Base-by-base conservation (phyloP, 257 asterid genomes). In the Capsicum chinense region DNA sequence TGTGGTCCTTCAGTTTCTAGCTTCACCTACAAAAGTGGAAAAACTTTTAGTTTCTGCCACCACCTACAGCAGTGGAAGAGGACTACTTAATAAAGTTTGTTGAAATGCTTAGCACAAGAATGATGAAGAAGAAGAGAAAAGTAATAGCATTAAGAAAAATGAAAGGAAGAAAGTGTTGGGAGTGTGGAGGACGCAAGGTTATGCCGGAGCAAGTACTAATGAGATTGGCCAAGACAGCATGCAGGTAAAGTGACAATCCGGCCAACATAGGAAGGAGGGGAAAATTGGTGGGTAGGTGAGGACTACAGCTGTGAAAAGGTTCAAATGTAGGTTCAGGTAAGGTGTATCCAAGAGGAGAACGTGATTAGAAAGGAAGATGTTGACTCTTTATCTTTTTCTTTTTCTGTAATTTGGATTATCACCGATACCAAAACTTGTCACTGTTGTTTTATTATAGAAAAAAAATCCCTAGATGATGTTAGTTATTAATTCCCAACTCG, bases 1-100 rank as follows among this genome's bases (percentile, higher is more conserved):
- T 47, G 79, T 14, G 58, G 16, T 71, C 58, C 58, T n/a, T 47
- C 79, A 71, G 17, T n/a, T 71, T 71, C 79, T 71, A n/a, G 16
- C 39, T 26, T 26, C 33, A 26, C 33, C 33, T 26, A 26, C 33
- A 26, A 26, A 26, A 26, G 33, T 26, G 33, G 33, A 26, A 26
- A 26, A 26, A 71, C 76, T 57, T 11, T n/a, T n/a, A n/a, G 79
- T 48, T 5, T 71, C 37, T 21, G 37, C 9, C 17, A 71, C 39
- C 37, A 71, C 35, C 79, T 9, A 44, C 3, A 48, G 37, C 79
- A 42, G 16, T 70, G 56, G 79, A 70, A 9, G 37, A 11, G 10
- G 3, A 70, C 16, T 70, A 70, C 57, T 44, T 17, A 42, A 70
- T 17, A 42, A 70, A 44, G 79, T 70, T 70, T 70, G 44, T 70